These are phyloP conservation scores for Hansenula anomala DNA, from an alignment of 1,139 yeast genomes.

Conservation along the genomic window DNA sequence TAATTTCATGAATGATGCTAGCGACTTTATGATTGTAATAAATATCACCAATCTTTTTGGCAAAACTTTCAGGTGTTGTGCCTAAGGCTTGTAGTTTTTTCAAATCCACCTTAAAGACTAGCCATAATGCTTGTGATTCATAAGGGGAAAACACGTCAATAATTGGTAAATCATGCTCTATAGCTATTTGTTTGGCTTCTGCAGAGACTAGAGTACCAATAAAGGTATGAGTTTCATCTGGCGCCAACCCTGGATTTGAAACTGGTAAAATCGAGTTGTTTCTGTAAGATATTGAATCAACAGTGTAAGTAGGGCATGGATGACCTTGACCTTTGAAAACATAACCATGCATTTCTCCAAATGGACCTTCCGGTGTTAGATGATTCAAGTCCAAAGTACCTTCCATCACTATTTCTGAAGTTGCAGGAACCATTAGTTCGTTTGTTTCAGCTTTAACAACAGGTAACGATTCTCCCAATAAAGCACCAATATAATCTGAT, in stretches of 20 bases:
- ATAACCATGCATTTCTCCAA: constrained; percentile 25
- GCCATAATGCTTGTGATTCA: constrained; percentile 20
- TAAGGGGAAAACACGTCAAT: constrained; percentile 20
- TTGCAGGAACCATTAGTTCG: constrained; percentile 19
- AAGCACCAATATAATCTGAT: constrained; percentile 19
- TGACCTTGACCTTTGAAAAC: constrained; percentile 16
- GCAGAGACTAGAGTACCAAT: constrained; percentile 20
- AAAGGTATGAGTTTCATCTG: constrained; percentile 23
- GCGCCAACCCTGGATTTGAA: constrained; percentile 19
- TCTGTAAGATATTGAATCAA: constrained; percentile 18
- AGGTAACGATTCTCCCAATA: constrained; percentile 18
- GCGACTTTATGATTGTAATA: constrained; percentile 12
- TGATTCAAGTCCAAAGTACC: constrained; percentile 16
- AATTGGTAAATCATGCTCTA: constrained; percentile 11
- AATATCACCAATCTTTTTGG: constrained; percentile 16
- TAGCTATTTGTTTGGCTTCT: constrained; percentile 9
- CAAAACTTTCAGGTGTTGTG: constrained; percentile 14
- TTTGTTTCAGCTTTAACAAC: constrained; percentile 19
- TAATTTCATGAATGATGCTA: constrained; percentile 16
- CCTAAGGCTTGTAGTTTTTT: constrained; percentile 14
- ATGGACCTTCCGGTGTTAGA: constrained; percentile 18
- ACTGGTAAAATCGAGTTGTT: constrained; percentile 21
- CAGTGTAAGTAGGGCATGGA: constrained; percentile 20
- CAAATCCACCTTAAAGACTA: constrained; percentile 16
- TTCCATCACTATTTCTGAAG: constrained; percentile 21